These are phyloP conservation scores for Arthrocladium fulminans DNA, from an alignment of 2,329 filamentous ascomycete species.

Conservation along the genomic window DNA sequence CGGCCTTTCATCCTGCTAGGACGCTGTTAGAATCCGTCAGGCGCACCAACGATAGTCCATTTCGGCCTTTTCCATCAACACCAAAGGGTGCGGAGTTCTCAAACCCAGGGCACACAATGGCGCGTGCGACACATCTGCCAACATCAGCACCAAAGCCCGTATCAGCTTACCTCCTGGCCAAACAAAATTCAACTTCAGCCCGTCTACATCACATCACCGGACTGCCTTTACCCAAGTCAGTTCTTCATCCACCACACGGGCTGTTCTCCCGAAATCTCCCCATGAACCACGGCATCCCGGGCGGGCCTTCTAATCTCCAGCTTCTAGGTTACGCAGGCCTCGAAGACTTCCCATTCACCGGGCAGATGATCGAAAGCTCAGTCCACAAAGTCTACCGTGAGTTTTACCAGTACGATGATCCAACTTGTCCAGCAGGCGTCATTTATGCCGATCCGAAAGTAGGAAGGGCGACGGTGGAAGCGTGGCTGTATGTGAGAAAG, in stretches of 20 bases:
- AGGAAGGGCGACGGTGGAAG: background rate
- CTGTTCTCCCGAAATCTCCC: background rate
- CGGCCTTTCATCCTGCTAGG: background rate
- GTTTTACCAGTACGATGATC: background rate
- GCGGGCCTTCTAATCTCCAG: slow-evolving; percentile 1
- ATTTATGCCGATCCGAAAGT: background rate
- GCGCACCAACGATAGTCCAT: background rate
- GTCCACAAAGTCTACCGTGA: background rate
- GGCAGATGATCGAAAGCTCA: background rate
- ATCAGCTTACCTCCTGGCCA: background rate
- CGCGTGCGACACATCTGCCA: too few relatives aligned
- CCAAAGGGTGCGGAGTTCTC: background rate
- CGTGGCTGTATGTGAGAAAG: background rate
- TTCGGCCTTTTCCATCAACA: background rate
- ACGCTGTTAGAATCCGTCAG: background rate
- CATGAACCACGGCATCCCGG: background rate
- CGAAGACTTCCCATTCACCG: background rate
- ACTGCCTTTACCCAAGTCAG: background rate
- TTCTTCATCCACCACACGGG: background rate
- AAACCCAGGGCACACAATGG: background rate
- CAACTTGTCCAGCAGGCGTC: background rate
- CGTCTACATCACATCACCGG: slow-evolving; percentile 1
- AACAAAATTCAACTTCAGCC: background rate
- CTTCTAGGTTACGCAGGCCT: slow-evolving; percentile 1
- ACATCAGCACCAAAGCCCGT: background rate